Evolutionary conservation across 2,329 filamentous ascomycete species (phyloP), one percentile per base, ranked within the genome.

Genomic region (Saccharata proteae): DNA sequence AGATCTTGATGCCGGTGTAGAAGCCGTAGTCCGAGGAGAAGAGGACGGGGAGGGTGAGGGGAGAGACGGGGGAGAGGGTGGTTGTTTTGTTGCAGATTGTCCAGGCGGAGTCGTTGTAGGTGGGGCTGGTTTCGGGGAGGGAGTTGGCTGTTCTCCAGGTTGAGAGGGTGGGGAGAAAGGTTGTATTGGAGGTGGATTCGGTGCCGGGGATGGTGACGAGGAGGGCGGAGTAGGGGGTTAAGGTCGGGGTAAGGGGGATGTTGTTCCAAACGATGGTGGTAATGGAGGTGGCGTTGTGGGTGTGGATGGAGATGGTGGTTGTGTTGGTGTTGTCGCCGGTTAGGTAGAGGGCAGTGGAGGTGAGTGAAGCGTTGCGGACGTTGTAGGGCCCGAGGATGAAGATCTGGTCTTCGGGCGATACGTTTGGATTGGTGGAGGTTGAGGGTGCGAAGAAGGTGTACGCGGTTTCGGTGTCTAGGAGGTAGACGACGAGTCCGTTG

Each of bases 41-140:
- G 3, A 61, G 48, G 4, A 59, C 53, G 7, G 57, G 56, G 8
- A 56, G 46, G 0, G 54, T 58, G 7, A 48, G 42, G 1, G 55
- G 55, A 32, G 54, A 49, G 3, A 45, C 50, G n/a, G 51, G 44
- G 3, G 54, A 58, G 22, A 32, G 37, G 13, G 36, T 31, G 3
- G 43, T 50, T 1, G 41, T 43, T 30, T 58, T 54, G 38, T 57
- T 43, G 5, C 55, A 55, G 11, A 44, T 38, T 3, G 49, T 45
- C 67, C 67, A 71, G 1, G 58, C 44, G 2, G 54, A 57, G 19
- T 62, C 52, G 35, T 62, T 46, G 42, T 71, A 71, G 13, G 52
- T 43, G 0, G 44, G 32, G 1, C 48, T 38, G 16, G 61, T 57
- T 43, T 71, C 67, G 0, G 67, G 67, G 14, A 71, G 52, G 29